Base-by-base conservation (phyloP, 805 yeast genomes). In the Teunomyces barrocoloradensis region DNA sequence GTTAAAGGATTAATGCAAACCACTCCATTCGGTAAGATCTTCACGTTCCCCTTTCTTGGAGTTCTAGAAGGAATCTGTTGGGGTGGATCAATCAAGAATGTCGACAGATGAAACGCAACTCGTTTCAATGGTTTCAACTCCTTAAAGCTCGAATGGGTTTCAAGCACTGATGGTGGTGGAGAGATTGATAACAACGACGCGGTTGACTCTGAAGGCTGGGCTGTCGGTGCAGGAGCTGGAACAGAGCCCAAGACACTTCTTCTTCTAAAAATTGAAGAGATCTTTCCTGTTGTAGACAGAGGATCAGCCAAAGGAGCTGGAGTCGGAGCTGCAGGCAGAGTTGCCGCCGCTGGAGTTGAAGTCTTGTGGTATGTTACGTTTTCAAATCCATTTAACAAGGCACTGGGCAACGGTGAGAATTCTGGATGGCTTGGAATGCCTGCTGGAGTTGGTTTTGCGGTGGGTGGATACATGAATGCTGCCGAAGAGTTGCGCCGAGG, bases 21-120 rank as follows among this genome's bases (percentile, higher is more conserved):
- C 0, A 73, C 64, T 0, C 87, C 88, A 55, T 74, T 75, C n/a
- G 77, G 66, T 43, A 75, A 57, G 1, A 82, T 71, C 54, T 81
- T 78, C 47, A 73, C 90, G 59, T 89, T 85, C 6, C 97, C 97
- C 55, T 78, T 76, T 53, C 84, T 75, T 5, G 97, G 97, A 50
- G 76, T 78, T 59, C 96, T 71, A 1, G 96, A 86, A 2, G 97
- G 97, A 51, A 91, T 87, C 61, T 90, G 96, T 60, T 91, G 97
- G 1, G 96, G 96, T 2, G 97, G 97, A 46, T 73, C 76, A 15
- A 73, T 70, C 34, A 69, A 59, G 46, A 73, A 73, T 0, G 76
- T 71, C 34, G 66, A 63, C 30, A 70, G 63, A 51, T 72, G 76
- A 46, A 73, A 73, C 2, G 75, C 75, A 9, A 73, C 77, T 36